Base-by-base conservation (phyloP, 257 asterid species). In the Solanum sejunctum region DNA sequence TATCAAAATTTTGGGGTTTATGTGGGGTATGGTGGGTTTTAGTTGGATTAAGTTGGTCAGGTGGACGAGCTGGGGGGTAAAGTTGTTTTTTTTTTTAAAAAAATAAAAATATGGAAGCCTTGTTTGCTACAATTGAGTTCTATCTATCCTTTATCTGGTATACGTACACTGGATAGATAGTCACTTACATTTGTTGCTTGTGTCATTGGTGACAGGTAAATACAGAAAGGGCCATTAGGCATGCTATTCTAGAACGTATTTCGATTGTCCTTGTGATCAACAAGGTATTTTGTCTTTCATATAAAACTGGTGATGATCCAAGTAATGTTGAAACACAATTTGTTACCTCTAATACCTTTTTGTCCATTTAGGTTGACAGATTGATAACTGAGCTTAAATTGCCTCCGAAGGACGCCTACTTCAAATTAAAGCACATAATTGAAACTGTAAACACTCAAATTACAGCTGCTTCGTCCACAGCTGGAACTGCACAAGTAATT, bases 401-500 rank as follows among this genome's bases (percentile, higher is more conserved):
- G 86, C 99, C 99, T 8, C 98, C 98, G 13, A 96, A 94, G 91
- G 98, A 95, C 85, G 99, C 99, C 80, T 97, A 97, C 90, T 98
- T 95, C 86, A 97, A 97, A 90, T 84, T 95, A 57, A 89, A 98
- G 87, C 97, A 95, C 91, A 95, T 93, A 26, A 92, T 97, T 86
- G 99, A 95, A 91, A 90, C 93, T 60, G 91, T 97, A 85, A 95
- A 97, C 87, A 95, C 88, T 88, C 93, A 93, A 88, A 94, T 97
- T 87, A 85, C 95, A 66, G 98, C 97, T 81, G 92, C 89, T 36
- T 95, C 98, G 28, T 95, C 99, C 83, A 96, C 96, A 66, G 98
- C 98, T 89, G 98, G 99, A 64, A 87, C 87, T 85, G 97, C 91
- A 86, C 99, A 94, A 89, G 90, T 92, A 58, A 83, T 97, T 82